Evolutionary conservation across 2,329 filamentous ascomycete species (phyloP).

Genomic region (Botrytis fragariae): DNA sequence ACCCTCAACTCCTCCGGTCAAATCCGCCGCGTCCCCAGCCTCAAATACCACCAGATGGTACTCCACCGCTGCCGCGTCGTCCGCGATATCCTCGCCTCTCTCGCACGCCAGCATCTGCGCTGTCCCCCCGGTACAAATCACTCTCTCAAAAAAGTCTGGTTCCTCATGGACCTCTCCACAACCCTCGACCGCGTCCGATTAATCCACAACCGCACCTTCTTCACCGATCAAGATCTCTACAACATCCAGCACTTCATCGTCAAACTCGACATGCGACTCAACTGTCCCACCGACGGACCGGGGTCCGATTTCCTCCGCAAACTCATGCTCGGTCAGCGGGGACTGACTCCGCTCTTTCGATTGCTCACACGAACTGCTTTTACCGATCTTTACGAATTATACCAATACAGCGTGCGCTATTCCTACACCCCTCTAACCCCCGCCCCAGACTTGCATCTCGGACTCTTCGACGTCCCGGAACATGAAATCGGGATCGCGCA

Average conservation of each 20-base stretch:
- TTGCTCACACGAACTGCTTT: slow-evolving; percentile 58
- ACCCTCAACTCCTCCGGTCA: slow-evolving; percentile 39
- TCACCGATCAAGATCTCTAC: slow-evolving; percentile 60
- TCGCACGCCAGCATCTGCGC: slow-evolving; percentile 57
- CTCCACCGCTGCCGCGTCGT: slow-evolving; percentile 55
- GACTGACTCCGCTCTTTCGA: slow-evolving; percentile 55
- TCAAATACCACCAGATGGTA: slow-evolving; percentile 69
- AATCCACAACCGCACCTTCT: slow-evolving; percentile 52
- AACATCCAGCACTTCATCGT: slow-evolving; percentile 63
- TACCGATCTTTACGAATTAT: slow-evolving; percentile 48
- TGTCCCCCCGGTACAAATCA: slow-evolving; percentile 49
- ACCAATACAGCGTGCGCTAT: slow-evolving; percentile 59
- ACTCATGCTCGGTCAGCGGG: slow-evolving; percentile 59
- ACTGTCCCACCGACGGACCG: slow-evolving; percentile 57
- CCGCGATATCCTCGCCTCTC: slow-evolving; percentile 59
- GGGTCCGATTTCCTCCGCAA: slow-evolving; percentile 51
- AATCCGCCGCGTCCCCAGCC: slow-evolving; percentile 55
- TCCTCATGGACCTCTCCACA: slow-evolving; percentile 64
- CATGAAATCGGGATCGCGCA: slow-evolving; percentile 52
- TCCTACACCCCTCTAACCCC: slow-evolving; percentile 41
- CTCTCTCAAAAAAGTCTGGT: slow-evolving; percentile 67
- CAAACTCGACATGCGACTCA: slow-evolving; percentile 70
- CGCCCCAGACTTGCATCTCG: slow-evolving; percentile 40
- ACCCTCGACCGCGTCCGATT: slow-evolving; percentile 53
- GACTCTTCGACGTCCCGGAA: slow-evolving; percentile 47